Percentiles rank a stretch among this genome's conserved stretches.
These are phyloP conservation scores for Solanum peruvianum DNA, from an alignment of 257 asterid genomes.

Conservation along the genomic window DNA sequence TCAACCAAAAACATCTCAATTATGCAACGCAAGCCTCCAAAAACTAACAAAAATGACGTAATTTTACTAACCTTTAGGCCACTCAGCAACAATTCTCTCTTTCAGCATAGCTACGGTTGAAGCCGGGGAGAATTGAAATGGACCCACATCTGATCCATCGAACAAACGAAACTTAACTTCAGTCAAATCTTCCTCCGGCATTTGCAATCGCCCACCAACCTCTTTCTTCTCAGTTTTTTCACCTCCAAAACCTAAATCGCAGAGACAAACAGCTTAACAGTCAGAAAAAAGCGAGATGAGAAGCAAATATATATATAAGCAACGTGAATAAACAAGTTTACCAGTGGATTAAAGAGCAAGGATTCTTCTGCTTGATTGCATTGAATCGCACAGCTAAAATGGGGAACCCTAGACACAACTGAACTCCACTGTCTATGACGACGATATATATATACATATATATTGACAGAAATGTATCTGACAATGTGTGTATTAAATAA, in stretches of 20 bases:
- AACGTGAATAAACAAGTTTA: neutral
- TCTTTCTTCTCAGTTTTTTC: neutral
- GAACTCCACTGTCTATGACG: neutral
- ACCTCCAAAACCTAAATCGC: neutral
- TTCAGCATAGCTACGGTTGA: constrained; percentile 74
- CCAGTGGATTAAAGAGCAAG: neutral
- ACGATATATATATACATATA: neutral
- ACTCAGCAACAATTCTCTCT: constrained; percentile 53
- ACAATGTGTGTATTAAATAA: too few relatives aligned
- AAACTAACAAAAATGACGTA: neutral
- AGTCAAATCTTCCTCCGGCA: constrained; percentile 42
- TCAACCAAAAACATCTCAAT: neutral
- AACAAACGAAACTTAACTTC: constrained; percentile 83
- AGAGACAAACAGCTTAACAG: neutral
- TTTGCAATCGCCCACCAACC: constrained; percentile 9
- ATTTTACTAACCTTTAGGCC: constrained; percentile 25
- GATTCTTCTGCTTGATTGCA: neutral
- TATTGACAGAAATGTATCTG: too few relatives aligned
- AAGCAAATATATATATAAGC: neutral
- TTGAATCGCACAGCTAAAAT: neutral
- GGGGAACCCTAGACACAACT: neutral
- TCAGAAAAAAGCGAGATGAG: neutral
- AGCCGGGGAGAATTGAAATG: constrained; percentile 74
- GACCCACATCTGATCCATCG: constrained; percentile 95
- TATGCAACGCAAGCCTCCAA: neutral